Conservation (phyloP, 805 yeast species). For the Grigorovia jiainica region DNA sequence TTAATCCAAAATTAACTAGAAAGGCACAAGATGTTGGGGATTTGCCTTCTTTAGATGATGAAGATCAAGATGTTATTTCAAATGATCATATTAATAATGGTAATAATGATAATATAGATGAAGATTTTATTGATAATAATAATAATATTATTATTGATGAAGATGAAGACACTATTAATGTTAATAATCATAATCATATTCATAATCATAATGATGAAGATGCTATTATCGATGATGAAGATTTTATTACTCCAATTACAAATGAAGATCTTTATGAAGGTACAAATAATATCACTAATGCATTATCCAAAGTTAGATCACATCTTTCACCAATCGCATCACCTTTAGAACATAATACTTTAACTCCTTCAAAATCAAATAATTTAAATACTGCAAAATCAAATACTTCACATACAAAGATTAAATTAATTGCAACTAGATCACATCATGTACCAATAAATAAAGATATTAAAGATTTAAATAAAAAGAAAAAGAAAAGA, state of each 20-base stretch:
- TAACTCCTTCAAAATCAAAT: background rate
- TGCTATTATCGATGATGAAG: slow-evolving; percentile 1
- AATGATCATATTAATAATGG: background rate
- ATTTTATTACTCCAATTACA: slow-evolving; percentile 4
- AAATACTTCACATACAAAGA: background rate
- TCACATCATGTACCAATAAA: background rate
- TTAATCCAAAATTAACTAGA: slow-evolving; percentile 48
- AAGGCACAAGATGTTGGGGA: slow-evolving; percentile 52
- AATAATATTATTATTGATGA: background rate
- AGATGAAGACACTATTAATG: background rate
- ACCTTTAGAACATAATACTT: background rate
- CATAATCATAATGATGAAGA: background rate
- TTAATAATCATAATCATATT: background rate
- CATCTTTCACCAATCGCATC: background rate
- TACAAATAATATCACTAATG: background rate
- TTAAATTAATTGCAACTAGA: background rate
- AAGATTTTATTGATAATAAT: background rate
- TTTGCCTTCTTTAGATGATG: background rate
- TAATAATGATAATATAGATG: background rate
- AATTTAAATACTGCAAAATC: background rate
- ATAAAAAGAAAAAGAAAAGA: background rate
- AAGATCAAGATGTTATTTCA: background rate
- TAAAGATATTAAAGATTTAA: background rate
- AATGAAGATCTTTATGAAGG: slow-evolving; percentile 3
- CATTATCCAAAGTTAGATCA: slow-evolving; percentile 1